These are phyloP conservation scores for Hyaloraphidium curvatum DNA, from an alignment of 192 early-diverging fungal genomes.

Conservation along the genomic window DNA sequence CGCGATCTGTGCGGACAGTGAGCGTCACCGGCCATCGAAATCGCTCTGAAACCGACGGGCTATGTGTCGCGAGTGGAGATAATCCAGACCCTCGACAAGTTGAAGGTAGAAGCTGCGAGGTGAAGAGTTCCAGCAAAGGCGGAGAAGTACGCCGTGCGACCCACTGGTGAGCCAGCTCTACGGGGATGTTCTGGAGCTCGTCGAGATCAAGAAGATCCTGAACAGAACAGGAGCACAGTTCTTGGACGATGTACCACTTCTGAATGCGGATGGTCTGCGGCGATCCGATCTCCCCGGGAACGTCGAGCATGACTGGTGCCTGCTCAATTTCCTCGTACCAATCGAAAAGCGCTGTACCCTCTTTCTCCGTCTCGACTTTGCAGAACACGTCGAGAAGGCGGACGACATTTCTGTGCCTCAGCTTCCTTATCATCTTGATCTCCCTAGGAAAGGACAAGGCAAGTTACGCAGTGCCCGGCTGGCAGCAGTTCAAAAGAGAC, in stretches of 20 bases:
- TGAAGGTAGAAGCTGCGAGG: constrained; percentile 26
- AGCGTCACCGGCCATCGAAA: background rate
- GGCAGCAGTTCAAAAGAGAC: constrained; percentile 1
- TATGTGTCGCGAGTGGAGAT: constrained; percentile 25
- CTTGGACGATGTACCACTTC: constrained; percentile 36
- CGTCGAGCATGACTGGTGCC: constrained; percentile 23
- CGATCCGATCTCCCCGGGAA: constrained; percentile 2
- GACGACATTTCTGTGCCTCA: constrained; percentile 30
- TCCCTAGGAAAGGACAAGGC: constrained; percentile 14
- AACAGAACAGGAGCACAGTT: constrained; percentile 34
- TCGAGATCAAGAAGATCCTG: constrained; percentile 29
- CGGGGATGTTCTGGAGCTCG: constrained; percentile 12
- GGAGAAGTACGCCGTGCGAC: background rate
- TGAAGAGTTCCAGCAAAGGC: background rate
- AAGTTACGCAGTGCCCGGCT: background rate
- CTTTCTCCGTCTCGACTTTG: constrained; percentile 35
- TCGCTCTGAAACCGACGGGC: constrained; percentile 17
- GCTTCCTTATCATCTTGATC: constrained; percentile 24
- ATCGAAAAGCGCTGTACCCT: constrained; percentile 24
- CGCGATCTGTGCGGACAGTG: constrained; percentile 19
- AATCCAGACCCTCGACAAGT: constrained; percentile 28
- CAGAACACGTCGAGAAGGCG: constrained; percentile 32
- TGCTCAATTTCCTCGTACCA: constrained; percentile 37
- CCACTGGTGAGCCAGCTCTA: constrained; percentile 21
- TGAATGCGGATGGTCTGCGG: constrained; percentile 7